phyloP scores from a whole-genome alignment of 1,284 basidiomycete species.

The Trichosporon inkin region DNA sequence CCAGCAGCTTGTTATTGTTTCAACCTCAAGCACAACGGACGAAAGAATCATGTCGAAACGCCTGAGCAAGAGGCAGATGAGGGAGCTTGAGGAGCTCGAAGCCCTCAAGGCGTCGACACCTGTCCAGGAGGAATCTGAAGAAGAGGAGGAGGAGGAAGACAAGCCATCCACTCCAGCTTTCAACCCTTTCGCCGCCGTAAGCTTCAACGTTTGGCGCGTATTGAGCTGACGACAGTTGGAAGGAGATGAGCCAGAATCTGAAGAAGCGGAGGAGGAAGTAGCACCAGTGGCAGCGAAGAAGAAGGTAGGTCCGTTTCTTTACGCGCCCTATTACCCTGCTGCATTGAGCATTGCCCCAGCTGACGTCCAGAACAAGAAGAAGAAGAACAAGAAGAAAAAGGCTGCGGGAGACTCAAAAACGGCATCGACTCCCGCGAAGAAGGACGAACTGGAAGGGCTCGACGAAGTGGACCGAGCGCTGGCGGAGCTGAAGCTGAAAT shows the following conservation, averaged over 20 bases:
- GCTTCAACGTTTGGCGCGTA: background rate
- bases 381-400: slow-evolving; percentile 41
- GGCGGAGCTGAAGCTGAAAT: slow-evolving; percentile 71
- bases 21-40: background rate
- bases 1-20: background rate
- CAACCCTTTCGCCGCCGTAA: slow-evolving; percentile 59
- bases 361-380: slow-evolving; percentile 49
- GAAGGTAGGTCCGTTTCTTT: slow-evolving; percentile 27
- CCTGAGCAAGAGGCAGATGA: slow-evolving; percentile 73
- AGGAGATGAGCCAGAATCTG: slow-evolving; percentile 24
- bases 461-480: slow-evolving; percentile 79
- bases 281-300: slow-evolving; percentile 28
- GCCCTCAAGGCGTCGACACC: slow-evolving; percentile 36
- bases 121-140: slow-evolving; percentile 13
- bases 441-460: slow-evolving; percentile 52
- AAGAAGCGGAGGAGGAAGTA: slow-evolving; percentile 31
- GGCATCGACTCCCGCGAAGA: slow-evolving; percentile 22
- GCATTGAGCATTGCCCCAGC: background rate
- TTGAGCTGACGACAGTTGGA: slow-evolving; percentile 9
- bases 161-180: slow-evolving; percentile 31
- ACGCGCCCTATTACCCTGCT: background rate
- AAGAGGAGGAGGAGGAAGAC: slow-evolving; percentile 23
- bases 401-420: slow-evolving; percentile 20
- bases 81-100: slow-evolving; percentile 68
- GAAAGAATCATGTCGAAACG: slow-evolving; percentile 50